Conservation (phyloP, 371 early-diverging fungal species). For the Haplosporangium sp. region DNA sequence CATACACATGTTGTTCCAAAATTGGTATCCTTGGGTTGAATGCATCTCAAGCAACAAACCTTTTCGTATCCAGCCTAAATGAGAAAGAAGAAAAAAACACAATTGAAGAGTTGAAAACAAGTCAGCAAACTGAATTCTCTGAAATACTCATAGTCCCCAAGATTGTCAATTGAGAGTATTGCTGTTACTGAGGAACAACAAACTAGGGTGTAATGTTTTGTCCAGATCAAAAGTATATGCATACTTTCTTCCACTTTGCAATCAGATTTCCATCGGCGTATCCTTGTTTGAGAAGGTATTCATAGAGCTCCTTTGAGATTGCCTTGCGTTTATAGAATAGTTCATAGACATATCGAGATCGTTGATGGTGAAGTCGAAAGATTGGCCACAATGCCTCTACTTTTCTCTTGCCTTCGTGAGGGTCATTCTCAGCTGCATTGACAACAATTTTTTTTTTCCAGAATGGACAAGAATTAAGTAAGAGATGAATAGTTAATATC, state of each 20-base stretch:
- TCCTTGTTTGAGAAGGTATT: conserved; percentile 90
- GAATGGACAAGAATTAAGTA: not conserved
- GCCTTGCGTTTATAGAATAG: conserved; percentile 94
- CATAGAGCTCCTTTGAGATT: conserved; percentile 93
- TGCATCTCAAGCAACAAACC: conserved; percentile 97
- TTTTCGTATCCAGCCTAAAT: conserved; percentile 95
- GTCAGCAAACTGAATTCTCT: not conserved
- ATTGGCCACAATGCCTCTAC: conserved; percentile 96
- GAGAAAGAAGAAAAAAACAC: not conserved
- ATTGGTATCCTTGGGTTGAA: conserved; percentile 97
- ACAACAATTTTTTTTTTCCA: not conserved
- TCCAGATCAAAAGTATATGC: not conserved
- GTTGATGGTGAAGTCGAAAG: conserved; percentile 97
- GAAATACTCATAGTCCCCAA: not conserved
- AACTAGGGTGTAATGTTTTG: no score
- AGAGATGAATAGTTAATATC: conserved; percentile 9
- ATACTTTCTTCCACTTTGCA: conserved; percentile 98
- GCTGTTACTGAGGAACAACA: not conserved
- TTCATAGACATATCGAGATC: conserved; percentile 96
- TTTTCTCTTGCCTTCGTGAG: conserved; percentile 95
- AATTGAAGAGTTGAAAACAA: not conserved
- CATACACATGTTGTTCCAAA: conserved; percentile 98
- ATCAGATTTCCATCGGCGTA: conserved; percentile 96
- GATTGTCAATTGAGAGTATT: not conserved
- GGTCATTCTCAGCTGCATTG: conserved; percentile 91